A percentile compares a stretch with the other conserved stretches of the same genome.
phyloP scores from a whole-genome alignment of 306 rosid genomes.

The Clitoria ternatea region DNA sequence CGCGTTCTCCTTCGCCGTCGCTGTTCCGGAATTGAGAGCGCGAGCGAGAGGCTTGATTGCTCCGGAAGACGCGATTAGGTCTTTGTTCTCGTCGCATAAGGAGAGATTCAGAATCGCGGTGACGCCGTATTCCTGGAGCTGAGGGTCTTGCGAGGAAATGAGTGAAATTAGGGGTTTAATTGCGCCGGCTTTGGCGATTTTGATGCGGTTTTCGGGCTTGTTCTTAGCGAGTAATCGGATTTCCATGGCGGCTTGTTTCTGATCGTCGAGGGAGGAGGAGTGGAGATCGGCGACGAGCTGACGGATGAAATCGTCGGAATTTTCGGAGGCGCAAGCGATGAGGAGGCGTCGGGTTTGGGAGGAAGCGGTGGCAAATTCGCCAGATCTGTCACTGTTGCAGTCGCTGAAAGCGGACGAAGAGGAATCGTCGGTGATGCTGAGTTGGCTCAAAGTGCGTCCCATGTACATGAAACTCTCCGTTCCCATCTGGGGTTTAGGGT shows the following conservation, averaged over 20 bases:
- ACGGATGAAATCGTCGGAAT: slow-evolving; percentile 72
- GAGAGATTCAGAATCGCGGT: slow-evolving; percentile 90
- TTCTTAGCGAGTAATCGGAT: slow-evolving; percentile 88
- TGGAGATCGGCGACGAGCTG: slow-evolving; percentile 69
- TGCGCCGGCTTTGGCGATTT: slow-evolving; percentile 74
- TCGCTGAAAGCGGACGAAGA: slow-evolving; percentile 91
- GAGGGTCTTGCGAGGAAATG: slow-evolving; percentile 61
- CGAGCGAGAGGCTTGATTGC: slow-evolving; percentile 78
- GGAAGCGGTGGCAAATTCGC: slow-evolving; percentile 69
- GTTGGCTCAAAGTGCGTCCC: slow-evolving; percentile 56
- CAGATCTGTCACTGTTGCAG: slow-evolving; percentile 93
- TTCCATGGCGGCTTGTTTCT: slow-evolving; percentile 94
- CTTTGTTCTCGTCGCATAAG: slow-evolving; percentile 88
- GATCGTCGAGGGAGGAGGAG: slow-evolving; percentile 70
- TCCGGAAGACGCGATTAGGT: slow-evolving; percentile 64
- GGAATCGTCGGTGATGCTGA: slow-evolving; percentile 49
- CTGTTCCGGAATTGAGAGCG: slow-evolving; percentile 55
- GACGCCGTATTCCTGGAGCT: slow-evolving; percentile 94
- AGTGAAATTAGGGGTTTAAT: slow-evolving; percentile 73
- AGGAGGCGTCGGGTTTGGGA: slow-evolving; percentile 57
- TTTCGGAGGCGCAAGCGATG: slow-evolving; percentile 66
- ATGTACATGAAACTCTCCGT: slow-evolving; percentile 45
- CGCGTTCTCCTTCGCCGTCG: slow-evolving; percentile 88
- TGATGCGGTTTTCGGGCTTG: slow-evolving; percentile 74
- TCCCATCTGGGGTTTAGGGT: slow-evolving; percentile 40